A percentile compares a stretch with the other conserved stretches of the same genome.
phyloP scores from a whole-genome alignment of 1,284 basidiomycete species.

The Peniophora sp. region DNA sequence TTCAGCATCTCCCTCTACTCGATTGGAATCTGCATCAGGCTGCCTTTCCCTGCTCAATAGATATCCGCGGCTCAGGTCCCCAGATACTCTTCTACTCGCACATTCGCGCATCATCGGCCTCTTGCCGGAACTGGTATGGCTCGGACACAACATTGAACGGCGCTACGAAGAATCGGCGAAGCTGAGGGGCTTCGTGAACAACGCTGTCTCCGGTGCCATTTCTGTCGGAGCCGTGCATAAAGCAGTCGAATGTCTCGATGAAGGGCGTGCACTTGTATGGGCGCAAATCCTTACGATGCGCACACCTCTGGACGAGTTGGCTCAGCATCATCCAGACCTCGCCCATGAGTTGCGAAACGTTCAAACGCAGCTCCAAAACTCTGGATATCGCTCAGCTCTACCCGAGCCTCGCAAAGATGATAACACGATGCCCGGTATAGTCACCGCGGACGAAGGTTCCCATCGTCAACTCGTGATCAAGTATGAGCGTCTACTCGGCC shows the following conservation, averaged over 20 bases:
- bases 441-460: not conserved
- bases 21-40: no score
- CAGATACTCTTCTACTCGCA: no score
- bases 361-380: no score
- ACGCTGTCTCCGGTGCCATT: not conserved
- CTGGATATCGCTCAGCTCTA: no score
- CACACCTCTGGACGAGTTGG: not conserved
- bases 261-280: not conserved
- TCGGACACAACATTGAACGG: not conserved
- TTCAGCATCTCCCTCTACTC: no score
- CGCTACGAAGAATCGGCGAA: not conserved
- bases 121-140: not conserved
- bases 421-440: no score
- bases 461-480: not conserved
- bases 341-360: not conserved
- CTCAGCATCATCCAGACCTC: not conserved
- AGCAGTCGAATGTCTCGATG: not conserved
- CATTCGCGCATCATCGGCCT: no score
- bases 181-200: not conserved
- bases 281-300: not conserved
- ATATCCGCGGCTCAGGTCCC: no score
- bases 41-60: no score
- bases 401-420: no score
- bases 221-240: not conserved
- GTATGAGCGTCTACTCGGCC: constrained; percentile 1